Evolutionary conservation across 2,329 filamentous ascomycete genomes (phyloP).

Genomic region (Penicillium sp.): DNA sequence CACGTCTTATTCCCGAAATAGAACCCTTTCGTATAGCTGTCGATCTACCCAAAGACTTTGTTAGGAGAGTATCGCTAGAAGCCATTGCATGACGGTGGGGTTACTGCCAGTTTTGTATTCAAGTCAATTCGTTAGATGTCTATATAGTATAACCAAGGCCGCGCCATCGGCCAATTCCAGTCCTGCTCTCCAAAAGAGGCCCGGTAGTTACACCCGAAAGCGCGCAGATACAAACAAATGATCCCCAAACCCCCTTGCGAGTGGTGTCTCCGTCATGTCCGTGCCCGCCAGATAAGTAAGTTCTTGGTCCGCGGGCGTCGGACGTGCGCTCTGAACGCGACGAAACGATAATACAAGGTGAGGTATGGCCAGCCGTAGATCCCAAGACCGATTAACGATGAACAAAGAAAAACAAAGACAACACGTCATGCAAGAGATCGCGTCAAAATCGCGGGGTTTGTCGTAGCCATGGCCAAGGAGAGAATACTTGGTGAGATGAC

Average conservation of each 20-base stretch:
- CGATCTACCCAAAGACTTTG: too few relatives aligned
- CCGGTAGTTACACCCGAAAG: slow-evolving; percentile 21
- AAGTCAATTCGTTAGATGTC: slow-evolving; percentile 23
- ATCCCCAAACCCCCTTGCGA: slow-evolving; percentile 3
- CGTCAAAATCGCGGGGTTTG: slow-evolving; percentile 14
- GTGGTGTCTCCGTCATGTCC: slow-evolving; percentile 13
- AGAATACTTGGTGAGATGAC: slow-evolving; percentile 5
- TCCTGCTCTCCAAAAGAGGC: slow-evolving; percentile 17
- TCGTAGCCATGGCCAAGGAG: slow-evolving; percentile 18
- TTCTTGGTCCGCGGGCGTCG: slow-evolving; percentile 10
- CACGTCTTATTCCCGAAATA: slow-evolving; percentile 4
- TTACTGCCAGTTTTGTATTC: slow-evolving; percentile 12
- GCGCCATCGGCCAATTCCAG: slow-evolving; percentile 9
- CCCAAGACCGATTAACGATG: slow-evolving; percentile 16
- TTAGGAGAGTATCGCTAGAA: too few relatives aligned
- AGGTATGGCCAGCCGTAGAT: slow-evolving; percentile 6
- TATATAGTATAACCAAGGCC: slow-evolving; percentile 18
- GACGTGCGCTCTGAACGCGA: slow-evolving; percentile 7
- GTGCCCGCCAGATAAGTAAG: slow-evolving; percentile 22
- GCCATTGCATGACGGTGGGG: too few relatives aligned
- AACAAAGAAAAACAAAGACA: slow-evolving; percentile 14
- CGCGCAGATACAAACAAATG: slow-evolving; percentile 7
- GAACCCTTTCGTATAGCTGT: too few relatives aligned
- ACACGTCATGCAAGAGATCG: slow-evolving; percentile 11
- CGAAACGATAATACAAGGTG: slow-evolving; percentile 19